These are phyloP conservation scores for Blastobotrys capitulatus DNA, from an alignment of 1,139 yeast species.

Conservation along the genomic window DNA sequence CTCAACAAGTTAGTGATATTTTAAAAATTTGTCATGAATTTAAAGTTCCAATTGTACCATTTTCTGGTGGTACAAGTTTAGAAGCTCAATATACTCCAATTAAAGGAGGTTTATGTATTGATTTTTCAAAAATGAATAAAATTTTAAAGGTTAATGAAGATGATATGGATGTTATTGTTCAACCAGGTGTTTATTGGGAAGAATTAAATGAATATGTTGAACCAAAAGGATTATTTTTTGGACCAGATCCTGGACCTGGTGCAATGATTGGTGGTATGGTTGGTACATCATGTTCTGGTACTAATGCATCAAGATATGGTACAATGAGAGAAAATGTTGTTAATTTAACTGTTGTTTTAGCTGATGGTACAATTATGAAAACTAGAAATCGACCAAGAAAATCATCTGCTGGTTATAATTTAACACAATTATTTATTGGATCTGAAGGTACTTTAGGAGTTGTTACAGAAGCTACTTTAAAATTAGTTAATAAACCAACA, in stretches of 20 bases:
- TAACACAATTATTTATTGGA: conserved; percentile 59
- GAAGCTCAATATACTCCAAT: conserved; percentile 73
- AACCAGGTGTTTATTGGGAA: conserved; percentile 69
- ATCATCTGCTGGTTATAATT: conserved; percentile 63
- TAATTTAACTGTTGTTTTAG: conserved; percentile 54
- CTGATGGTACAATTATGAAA: conserved; percentile 62
- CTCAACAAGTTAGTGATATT: conserved; percentile 60
- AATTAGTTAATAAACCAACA: conserved; percentile 51
- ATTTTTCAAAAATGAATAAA: conserved; percentile 49
- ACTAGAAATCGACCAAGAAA: conserved; percentile 60
- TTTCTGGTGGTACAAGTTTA: conserved; percentile 73
- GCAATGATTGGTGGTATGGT: conserved; percentile 66
- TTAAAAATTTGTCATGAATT: conserved; percentile 56
- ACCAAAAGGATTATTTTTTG: conserved; percentile 47
- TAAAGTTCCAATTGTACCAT: conserved; percentile 66
- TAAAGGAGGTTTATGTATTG: conserved; percentile 60
- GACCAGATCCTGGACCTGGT: conserved; percentile 76
- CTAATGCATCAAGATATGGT: conserved; percentile 64
- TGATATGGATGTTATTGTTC: conserved; percentile 64
- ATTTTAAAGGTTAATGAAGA: conserved; percentile 46
- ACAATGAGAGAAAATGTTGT: conserved; percentile 63
- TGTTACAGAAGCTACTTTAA: conserved; percentile 63
- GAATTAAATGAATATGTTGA: conserved; percentile 48
- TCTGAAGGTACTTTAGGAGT: conserved; percentile 69
- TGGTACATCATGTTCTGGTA: conserved; percentile 67